Evolutionary conservation across 345 rosid species (phyloP).

Genomic region (Heritiera littoralis): DNA sequence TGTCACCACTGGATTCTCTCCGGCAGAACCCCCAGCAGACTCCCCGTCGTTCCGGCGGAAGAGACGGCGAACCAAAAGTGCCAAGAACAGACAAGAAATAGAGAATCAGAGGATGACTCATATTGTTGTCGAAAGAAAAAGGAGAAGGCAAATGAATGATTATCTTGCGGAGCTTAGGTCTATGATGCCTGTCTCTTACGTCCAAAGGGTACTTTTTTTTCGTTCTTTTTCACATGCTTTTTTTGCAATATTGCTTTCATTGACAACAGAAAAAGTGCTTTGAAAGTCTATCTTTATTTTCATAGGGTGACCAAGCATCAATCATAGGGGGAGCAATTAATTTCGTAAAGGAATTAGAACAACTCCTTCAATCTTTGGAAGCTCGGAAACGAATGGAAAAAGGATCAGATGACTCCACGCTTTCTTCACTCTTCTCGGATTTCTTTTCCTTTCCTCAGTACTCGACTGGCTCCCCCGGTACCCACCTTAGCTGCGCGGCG

Average conservation of each 20-base stretch:
- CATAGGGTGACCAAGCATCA: conserved; percentile 77
- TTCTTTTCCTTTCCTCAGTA: conserved; percentile 63
- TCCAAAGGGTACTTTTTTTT: conserved; percentile 50
- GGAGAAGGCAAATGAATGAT: conserved; percentile 76
- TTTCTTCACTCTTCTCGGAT: conserved; percentile 41
- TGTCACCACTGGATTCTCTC: conserved; percentile 10
- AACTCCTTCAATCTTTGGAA: conserved; percentile 53
- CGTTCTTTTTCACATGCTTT: not conserved
- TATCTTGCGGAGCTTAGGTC: conserved; percentile 56
- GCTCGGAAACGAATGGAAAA: conserved; percentile 33
- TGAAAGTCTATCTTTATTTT: not conserved
- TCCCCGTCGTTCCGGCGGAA: conserved; percentile 30
- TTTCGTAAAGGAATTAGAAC: conserved; percentile 75
- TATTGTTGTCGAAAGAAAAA: conserved; percentile 68
- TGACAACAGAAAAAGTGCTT: not conserved
- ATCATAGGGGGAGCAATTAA: conserved; percentile 72
- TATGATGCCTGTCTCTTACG: conserved; percentile 60
- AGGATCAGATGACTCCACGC: not conserved
- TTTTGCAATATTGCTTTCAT: not conserved
- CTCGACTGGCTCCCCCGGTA: conserved; percentile 23
- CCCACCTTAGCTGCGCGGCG: conserved; percentile 2
- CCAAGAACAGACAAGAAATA: conserved; percentile 50
- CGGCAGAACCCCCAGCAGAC: conserved; percentile 10
- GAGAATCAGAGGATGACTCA: conserved; percentile 72
- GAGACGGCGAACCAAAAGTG: conserved; percentile 43